Conservation (phyloP, 768 basidiomycete genomes). For the Lanmaoa pseudosensibilis region DNA sequence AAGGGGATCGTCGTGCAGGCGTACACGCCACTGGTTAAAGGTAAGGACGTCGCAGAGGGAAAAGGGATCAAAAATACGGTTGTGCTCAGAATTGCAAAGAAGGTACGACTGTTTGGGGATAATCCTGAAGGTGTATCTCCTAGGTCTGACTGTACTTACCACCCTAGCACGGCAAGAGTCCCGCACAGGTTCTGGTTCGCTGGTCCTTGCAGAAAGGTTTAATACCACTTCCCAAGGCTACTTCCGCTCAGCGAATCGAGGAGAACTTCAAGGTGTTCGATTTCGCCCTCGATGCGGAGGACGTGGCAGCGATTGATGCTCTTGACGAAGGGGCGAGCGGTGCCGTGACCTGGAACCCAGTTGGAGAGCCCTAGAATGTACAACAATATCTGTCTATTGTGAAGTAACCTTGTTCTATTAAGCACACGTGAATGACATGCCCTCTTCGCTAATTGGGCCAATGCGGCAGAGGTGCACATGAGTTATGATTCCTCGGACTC, state of each 20-base stretch:
- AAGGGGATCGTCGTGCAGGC: slow-evolving; percentile 65
- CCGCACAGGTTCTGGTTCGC: slow-evolving; percentile 49
- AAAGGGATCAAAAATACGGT: slow-evolving; percentile 47
- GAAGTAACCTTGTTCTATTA: background rate
- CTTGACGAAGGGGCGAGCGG: slow-evolving; percentile 72
- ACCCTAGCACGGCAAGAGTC: slow-evolving; percentile 28
- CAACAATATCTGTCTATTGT: no score
- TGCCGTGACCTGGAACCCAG: slow-evolving; percentile 81
- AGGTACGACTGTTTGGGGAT: slow-evolving; percentile 40
- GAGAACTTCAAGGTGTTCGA: slow-evolving; percentile 76
- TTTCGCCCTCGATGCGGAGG: slow-evolving; percentile 63
- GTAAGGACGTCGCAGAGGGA: slow-evolving; percentile 21
- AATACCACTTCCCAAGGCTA: slow-evolving; percentile 79
- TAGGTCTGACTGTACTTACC: background rate
- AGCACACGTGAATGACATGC: background rate
- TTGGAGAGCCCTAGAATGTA: slow-evolving; percentile 37
- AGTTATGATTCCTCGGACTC: background rate
- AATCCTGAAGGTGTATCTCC: background rate
- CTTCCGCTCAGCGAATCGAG: slow-evolving; percentile 59
- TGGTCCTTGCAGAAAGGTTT: slow-evolving; percentile 54
- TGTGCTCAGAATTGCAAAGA: slow-evolving; percentile 51
- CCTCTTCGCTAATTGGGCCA: background rate
- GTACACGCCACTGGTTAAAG: slow-evolving; percentile 70
- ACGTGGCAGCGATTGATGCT: slow-evolving; percentile 62
- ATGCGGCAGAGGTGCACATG: background rate